A percentile compares a stretch with the other conserved stretches of the same genome.
phyloP scores from a whole-genome alignment of 1,139 yeast species.

The Candida anutae region DNA sequence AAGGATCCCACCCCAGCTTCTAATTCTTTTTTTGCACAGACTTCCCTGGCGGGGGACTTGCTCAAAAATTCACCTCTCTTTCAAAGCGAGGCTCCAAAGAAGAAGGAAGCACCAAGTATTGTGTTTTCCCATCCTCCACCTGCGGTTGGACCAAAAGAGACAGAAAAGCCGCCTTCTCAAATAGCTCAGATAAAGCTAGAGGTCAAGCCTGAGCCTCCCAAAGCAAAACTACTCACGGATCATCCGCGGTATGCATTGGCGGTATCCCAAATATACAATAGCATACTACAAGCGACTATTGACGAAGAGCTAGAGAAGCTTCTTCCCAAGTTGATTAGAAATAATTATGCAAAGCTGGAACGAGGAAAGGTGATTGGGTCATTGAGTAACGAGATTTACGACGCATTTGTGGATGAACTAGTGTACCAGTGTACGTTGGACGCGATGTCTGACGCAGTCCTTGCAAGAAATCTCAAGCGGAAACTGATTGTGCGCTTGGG shows the following conservation, averaged over 20 bases:
- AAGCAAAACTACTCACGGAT: slow-evolving; percentile 1
- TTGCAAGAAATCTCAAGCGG: slow-evolving; percentile 17
- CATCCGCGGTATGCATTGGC: slow-evolving; percentile 13
- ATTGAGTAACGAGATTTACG: slow-evolving; percentile 42
- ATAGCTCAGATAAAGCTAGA: too few relatives aligned
- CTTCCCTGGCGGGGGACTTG: too few relatives aligned
- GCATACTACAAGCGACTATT: slow-evolving; percentile 24
- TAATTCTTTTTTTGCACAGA: too few relatives aligned
- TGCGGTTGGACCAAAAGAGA: too few relatives aligned
- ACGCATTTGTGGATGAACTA: slow-evolving; percentile 55
- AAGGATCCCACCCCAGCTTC: too few relatives aligned
- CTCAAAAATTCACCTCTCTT: too few relatives aligned
- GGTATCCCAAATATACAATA: slow-evolving; percentile 16
- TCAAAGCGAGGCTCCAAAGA: too few relatives aligned
- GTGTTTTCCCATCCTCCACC: too few relatives aligned
- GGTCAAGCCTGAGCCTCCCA: too few relatives aligned
- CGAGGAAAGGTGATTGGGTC: slow-evolving; percentile 24
- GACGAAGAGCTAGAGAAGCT: slow-evolving; percentile 18
- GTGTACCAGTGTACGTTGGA: slow-evolving; percentile 36
- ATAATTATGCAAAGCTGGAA: slow-evolving; percentile 14
- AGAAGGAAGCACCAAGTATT: too few relatives aligned
- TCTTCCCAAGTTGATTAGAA: slow-evolving; percentile 18
- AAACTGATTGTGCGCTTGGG: slow-evolving; percentile 17
- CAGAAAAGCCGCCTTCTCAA: too few relatives aligned
- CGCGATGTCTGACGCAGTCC: slow-evolving; percentile 29